Percentiles rank a stretch among this genome's conserved stretches.
Conservation (phyloP, 768 basidiomycete species). For the Baorangia bicolor region DNA sequence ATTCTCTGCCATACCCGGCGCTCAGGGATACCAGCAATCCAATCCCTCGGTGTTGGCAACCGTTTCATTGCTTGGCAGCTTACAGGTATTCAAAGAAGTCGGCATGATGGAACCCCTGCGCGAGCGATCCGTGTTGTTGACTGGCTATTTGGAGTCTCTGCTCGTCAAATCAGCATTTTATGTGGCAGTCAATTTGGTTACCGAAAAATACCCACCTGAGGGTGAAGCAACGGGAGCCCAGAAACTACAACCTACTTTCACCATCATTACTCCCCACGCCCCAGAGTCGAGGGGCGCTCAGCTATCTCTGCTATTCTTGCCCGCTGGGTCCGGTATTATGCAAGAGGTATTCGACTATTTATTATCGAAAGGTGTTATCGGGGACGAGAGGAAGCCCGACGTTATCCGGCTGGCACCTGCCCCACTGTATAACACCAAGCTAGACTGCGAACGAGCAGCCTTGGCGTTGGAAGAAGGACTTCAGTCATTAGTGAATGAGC, state of each 20-base stretch:
- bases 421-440: constrained; percentile 82
- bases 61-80: constrained; percentile 78
- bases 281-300: constrained; percentile 77
- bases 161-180: constrained; percentile 65
- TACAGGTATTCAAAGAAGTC: constrained; percentile 75
- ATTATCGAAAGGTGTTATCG: constrained; percentile 73
- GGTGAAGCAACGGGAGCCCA: constrained; percentile 16
- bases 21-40: constrained; percentile 94
- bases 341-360: constrained; percentile 60
- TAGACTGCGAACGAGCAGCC: constrained; percentile 74
- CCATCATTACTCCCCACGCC: constrained; percentile 85
- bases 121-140: constrained; percentile 68
- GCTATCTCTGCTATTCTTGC: constrained; percentile 81
- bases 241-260: constrained; percentile 54
- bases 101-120: constrained; percentile 73
- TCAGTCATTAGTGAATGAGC: constrained; percentile 22
- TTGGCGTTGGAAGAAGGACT: constrained; percentile 62
- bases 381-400: constrained; percentile 89
- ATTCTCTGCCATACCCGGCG: constrained; percentile 85
- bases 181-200: constrained; percentile 41
- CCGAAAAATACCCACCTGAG: constrained; percentile 28
- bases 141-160: constrained; percentile 64
- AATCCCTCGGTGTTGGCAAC: constrained; percentile 85
- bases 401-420: constrained; percentile 88
- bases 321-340: constrained; percentile 61